phyloP scores from a whole-genome alignment of 2,329 filamentous ascomycete genomes.

The Paecilomyces fulvus region DNA sequence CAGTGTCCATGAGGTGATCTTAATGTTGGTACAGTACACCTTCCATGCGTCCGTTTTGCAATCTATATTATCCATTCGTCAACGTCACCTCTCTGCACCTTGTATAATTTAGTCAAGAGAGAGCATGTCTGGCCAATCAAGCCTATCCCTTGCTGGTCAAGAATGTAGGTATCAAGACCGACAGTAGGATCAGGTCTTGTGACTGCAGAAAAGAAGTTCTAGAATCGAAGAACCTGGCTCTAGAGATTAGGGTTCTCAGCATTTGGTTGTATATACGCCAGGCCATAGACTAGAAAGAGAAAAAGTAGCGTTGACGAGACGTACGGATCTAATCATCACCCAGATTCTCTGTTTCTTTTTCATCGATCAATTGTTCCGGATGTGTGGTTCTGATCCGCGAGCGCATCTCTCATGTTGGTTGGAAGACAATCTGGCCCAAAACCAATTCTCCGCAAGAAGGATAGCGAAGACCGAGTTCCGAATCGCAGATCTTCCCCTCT shows the following conservation, averaged over 20 bases:
- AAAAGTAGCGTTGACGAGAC: not conserved
- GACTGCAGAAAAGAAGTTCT: not conserved
- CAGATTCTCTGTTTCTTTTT: not conserved
- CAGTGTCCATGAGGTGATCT: not conserved
- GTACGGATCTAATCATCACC: not conserved
- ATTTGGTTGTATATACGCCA: not conserved
- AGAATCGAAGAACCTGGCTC: not conserved
- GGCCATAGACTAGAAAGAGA: not conserved
- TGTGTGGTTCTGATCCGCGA: not conserved
- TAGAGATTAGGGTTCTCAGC: not conserved
- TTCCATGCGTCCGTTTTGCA: not conserved
- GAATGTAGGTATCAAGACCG: not conserved
- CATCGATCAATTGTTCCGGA: not conserved
- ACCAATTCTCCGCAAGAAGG: not conserved
- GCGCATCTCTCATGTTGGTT: not conserved
- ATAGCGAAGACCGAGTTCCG: not conserved
- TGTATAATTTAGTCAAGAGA: not conserved
- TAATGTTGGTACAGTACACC: not conserved
- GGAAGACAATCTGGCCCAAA: not conserved
- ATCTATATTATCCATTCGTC: not conserved
- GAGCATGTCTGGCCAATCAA: not conserved
- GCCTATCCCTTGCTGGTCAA: not conserved
- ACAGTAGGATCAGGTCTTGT: not conserved
- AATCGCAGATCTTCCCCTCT: not conserved
- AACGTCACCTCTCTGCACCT: not conserved